Conservation (phyloP, 2,329 filamentous ascomycete genomes). For the Paracamarosporium sp. region DNA sequence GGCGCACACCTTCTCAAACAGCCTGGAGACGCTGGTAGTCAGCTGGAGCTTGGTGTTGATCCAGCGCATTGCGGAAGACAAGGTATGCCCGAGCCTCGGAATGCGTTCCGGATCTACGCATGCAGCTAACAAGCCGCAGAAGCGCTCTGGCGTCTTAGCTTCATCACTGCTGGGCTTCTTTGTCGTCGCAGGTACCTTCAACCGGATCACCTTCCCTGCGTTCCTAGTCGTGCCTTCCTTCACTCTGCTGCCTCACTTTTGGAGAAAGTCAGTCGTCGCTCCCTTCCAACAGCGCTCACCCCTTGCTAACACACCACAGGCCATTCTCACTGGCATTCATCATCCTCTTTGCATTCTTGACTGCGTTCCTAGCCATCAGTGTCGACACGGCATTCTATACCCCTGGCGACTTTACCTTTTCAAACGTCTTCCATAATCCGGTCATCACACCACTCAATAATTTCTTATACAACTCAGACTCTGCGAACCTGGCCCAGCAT, state of each 20-base stretch:
- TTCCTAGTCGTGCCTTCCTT: constrained; percentile 86
- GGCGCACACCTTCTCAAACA: constrained; percentile 98
- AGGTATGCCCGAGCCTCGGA: constrained; percentile 61
- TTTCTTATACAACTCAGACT: constrained; percentile 57
- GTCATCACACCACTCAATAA: constrained; percentile 62
- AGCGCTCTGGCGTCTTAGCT: constrained; percentile 77
- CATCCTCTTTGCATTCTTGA: constrained; percentile 69
- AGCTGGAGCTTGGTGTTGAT: constrained; percentile 94
- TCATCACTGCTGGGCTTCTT: constrained; percentile 82
- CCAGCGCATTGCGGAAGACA: constrained; percentile 79
- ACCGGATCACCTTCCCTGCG: constrained; percentile 95
- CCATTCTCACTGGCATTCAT: constrained; percentile 68
- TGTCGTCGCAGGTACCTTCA: constrained; percentile 86
- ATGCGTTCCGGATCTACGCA: constrained; percentile 27
- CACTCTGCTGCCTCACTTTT: constrained; percentile 83
- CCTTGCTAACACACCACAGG: constrained; percentile 42
- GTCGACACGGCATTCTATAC: constrained; percentile 87
- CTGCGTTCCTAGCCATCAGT: constrained; percentile 74
- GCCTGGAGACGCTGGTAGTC: constrained; percentile 90
- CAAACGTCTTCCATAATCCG: constrained; percentile 64
- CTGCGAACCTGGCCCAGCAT: constrained; percentile 59
- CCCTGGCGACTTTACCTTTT: constrained; percentile 67
- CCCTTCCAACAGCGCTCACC: background rate
- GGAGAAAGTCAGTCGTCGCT: constrained; percentile 70
- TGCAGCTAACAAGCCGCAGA: constrained; percentile 57